phyloP scores from a whole-genome alignment of 257 asterid species.

The Solanum gracilifrons region DNA sequence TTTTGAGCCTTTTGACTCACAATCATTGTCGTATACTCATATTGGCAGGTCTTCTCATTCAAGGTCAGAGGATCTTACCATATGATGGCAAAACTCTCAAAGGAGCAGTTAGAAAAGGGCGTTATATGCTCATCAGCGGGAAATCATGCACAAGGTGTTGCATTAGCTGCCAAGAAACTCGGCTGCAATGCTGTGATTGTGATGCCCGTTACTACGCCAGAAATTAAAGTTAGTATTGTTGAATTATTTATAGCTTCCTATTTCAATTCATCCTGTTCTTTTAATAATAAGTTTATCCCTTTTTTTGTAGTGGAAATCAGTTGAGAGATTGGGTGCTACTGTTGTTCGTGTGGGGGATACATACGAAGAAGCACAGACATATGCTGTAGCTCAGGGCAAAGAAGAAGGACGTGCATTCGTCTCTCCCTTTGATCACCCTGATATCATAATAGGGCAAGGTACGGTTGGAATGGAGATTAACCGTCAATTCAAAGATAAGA shows the following conservation, averaged over 20 bases:
- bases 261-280: background rate
- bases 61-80: constrained; percentile 96
- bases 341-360: constrained; percentile 83
- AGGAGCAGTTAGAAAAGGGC: constrained; percentile 59
- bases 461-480: constrained; percentile 92
- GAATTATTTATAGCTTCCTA: background rate
- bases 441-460: constrained; percentile 83
- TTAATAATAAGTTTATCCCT: background rate
- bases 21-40: background rate
- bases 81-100: constrained; percentile 87
- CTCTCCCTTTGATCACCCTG: constrained; percentile 96
- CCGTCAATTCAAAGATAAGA: constrained; percentile 51
- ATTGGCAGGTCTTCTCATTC: constrained; percentile 67
- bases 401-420: constrained; percentile 63
- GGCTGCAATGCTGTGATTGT: constrained; percentile 66
- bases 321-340: constrained; percentile 72
- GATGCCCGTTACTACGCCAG: constrained; percentile 94
- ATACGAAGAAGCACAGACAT: constrained; percentile 81
- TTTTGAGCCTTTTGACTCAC: background rate
- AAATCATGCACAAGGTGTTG: constrained; percentile 97
- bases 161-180: constrained; percentile 60
- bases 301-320: constrained; percentile 58
- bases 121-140: constrained; percentile 97
- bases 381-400: constrained; percentile 57
- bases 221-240: constrained; percentile 58